Evolutionary conservation across 2,329 filamentous ascomycete species (phyloP), one percentile per base, ranked within the genome.

Genomic region (Fusarium pininemorale): DNA sequence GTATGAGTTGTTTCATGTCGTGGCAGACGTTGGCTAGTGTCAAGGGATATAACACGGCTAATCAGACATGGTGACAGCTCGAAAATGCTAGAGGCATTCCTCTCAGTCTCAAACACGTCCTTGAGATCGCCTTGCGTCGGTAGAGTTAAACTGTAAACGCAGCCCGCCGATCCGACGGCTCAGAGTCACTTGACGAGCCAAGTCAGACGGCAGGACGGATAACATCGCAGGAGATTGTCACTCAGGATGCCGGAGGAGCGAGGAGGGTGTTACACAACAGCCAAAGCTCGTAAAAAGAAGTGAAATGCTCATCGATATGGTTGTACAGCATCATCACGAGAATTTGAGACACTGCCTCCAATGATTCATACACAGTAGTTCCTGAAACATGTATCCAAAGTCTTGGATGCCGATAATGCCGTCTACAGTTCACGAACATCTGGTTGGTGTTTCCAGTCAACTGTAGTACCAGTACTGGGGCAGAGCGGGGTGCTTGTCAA

Each of bases 1-100:
- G 67, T 51, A 53, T 51, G 67, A 68, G 50, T 58, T 72, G 71
- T 68, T 55, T 64, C 58, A 71, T 63, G 70, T 57, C 62, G 70
- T 51, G 66, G 56, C 70, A 74, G 56, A 63, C 48, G 41, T 71
- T 63, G 42, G 38, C 70, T 51, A 74, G 54, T 55, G 42, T 58
- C 35, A 30, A 57, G 35, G 50, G 54, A 37, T 51, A 35, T 56
- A 58, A 47, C 51, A 61, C 55, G 30, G 38, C 38, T 37, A 69
- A 41, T 63, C 44, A 54, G 44, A 39, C n/a, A 42, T 16, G 38
- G n/a, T 47, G 32, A 61, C 50, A 55, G 53, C 28, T 68, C 57
- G 28, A 63, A 51, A 53, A 45, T 47, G 39, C 51, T 26, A 20
- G 58, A 53, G 24, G 66, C 38, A 61, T 60, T 62, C 48, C 48